Base-by-base conservation (phyloP, 148 eudicot species). In the Chenopodium berlandieri region DNA sequence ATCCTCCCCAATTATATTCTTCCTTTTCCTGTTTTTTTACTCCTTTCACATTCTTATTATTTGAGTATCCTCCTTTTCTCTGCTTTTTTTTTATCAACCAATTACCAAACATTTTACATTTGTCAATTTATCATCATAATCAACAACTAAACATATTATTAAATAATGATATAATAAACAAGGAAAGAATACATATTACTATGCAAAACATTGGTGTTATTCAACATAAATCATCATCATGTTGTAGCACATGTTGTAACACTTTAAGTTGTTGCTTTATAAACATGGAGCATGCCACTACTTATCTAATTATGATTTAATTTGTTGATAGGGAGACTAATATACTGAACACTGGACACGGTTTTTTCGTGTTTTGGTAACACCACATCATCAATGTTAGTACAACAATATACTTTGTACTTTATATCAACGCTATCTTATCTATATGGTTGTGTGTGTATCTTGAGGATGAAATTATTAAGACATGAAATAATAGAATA, bases 1-100 rank as follows among this genome's bases (percentile, higher is more conserved):
- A 84, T 81, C 75, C 84, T 23, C 78, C 84, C 88, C 88, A 86
- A 14, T 79, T 87, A 78, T 84, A 75, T 84, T 84, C 81, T 84
- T 81, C 68, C 2, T 63, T 25, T 66, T 84, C 47, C 31, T 82
- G 81, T 79, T 85, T 90, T 85, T 88, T 88, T 7, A 48, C 76
- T 54, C 50, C 79, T 79, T 82, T 82, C 31, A 69, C 84, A 82
- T 71, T 40, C 44, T 40, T 40, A 40, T 40, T 40, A 40, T 40
- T 77, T 76, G 73, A 25, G 63, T 58, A 68, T 13, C 82, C 70
- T 80, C 83, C 86, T 84, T 84, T 84, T 84, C 83, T 84, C 83
- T 84, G 83, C 79, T 79, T 83, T 56, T 83, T 48, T 56, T 83
- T 50, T 2, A 62, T 40, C 5, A 4, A 56, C 56, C 56, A 73